Percentiles rank a stretch among this genome's conserved stretches.
phyloP scores from a whole-genome alignment of 495 filamentous ascomycete genomes.

The Penicillium longicatenatum region DNA sequence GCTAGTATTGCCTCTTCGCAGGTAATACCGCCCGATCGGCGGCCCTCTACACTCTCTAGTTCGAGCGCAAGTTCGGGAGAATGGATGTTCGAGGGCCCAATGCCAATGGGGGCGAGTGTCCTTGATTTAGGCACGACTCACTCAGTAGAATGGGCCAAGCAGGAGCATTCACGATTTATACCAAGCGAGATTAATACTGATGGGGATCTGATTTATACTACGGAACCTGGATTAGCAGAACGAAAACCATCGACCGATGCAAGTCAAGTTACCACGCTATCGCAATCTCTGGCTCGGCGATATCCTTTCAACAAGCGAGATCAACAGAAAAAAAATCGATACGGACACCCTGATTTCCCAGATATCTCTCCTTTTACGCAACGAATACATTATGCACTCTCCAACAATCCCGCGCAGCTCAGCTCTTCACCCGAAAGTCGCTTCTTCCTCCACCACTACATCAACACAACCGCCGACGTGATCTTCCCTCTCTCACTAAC shows the following conservation, averaged over 20 bases:
- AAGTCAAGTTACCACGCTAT: background rate
- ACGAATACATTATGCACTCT: conserved; percentile 6
- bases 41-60: background rate
- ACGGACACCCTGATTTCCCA: background rate
- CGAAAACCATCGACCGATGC: background rate
- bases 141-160: background rate
- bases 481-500: conserved; percentile 13
- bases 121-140: background rate
- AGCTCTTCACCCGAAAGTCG: conserved; percentile 10
- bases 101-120: background rate
- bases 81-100: background rate
- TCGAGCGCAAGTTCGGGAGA: conserved; percentile 1
- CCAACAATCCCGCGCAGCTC: conserved; percentile 5
- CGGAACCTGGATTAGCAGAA: background rate
- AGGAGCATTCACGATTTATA: background rate
- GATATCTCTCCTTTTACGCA: background rate
- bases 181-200: background rate
- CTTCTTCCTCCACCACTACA: conserved; percentile 12
- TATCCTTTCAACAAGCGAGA: background rate
- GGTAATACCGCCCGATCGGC: background rate
- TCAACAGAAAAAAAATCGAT: background rate
- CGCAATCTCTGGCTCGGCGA: background rate
- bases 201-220: background rate
- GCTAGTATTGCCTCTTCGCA: background rate
- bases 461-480: conserved; percentile 8